Percentiles rank a stretch among this genome's conserved stretches.
phyloP scores from a whole-genome alignment of 2,329 filamentous ascomycete species.

The Pseudocercospora vitis region DNA sequence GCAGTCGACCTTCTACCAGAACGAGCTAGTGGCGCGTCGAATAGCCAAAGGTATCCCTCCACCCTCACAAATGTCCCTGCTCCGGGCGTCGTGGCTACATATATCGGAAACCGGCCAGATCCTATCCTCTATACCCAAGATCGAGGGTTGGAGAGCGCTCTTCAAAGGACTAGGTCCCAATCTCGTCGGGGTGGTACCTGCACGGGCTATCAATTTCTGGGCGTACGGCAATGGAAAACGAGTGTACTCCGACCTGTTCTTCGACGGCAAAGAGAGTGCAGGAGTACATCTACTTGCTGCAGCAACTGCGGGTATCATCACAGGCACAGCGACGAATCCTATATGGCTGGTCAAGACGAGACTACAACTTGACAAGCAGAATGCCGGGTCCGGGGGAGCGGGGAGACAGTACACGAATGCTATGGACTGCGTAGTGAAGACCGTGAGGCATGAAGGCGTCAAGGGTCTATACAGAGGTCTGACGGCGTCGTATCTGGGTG shows the following conservation, averaged over 20 bases:
- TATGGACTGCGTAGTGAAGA: slow-evolving; percentile 81
- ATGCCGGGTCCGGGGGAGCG: slow-evolving; percentile 56
- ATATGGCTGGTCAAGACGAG: slow-evolving; percentile 97
- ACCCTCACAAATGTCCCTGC: slow-evolving; percentile 60
- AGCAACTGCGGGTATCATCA: slow-evolving; percentile 75
- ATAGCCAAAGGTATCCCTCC: slow-evolving; percentile 57
- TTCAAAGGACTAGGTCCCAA: slow-evolving; percentile 95
- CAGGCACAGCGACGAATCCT: slow-evolving; percentile 88
- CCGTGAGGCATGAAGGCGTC: slow-evolving; percentile 76
- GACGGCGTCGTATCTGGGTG: slow-evolving; percentile 86
- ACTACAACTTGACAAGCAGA: slow-evolving; percentile 85
- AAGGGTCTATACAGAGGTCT: slow-evolving; percentile 84
- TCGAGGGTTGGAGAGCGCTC: slow-evolving; percentile 80
- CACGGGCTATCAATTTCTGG: slow-evolving; percentile 89
- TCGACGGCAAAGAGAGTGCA: slow-evolving; percentile 66
- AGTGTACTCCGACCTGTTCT: slow-evolving; percentile 72
- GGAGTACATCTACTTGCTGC: slow-evolving; percentile 79
- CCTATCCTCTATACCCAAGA: slow-evolving; percentile 72
- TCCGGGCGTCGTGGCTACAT: slow-evolving; percentile 69
- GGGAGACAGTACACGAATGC: slow-evolving; percentile 80
- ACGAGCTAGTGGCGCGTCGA: slow-evolving; percentile 69
- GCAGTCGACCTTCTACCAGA: slow-evolving; percentile 92
- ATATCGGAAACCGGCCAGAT: slow-evolving; percentile 85
- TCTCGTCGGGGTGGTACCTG: slow-evolving; percentile 83
- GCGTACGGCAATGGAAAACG: slow-evolving; percentile 90